Evolutionary conservation across 805 yeast species (phyloP), one percentile per base, ranked within the genome.

Genomic region (Pichia membranifaciens): DNA sequence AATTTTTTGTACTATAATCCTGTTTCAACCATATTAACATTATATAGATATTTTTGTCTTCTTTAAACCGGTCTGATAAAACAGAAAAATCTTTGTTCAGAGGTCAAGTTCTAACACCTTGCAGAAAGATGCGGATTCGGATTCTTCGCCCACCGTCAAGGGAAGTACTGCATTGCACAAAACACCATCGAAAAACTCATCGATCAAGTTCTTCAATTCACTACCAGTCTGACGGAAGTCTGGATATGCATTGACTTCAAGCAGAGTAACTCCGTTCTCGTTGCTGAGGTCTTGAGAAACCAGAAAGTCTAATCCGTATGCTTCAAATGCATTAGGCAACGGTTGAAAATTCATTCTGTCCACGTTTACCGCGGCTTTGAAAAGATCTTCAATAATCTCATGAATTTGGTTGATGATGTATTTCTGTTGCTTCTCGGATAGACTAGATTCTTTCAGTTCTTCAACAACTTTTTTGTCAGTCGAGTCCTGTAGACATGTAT

Each of bases 161-260:
- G 55, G 52, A 9, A 47, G 33, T 17, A 54, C 57, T 21, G 47
- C 45, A 8, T 66, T 62, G 3, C 64, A 57, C 0, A 79, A 76
- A 0, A 80, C 76, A 10, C 73, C 74, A 23, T 75, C 80, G 57
- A 90, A 85, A 38, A 90, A 68, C 32, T 75, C 84, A 52, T 73
- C 72, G 28, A 93, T 85, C 20, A 88, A 58, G 2, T 56, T 69
- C 58, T 84, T 85, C 56, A 91, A 70, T 7, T 76, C 84, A 15
- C 69, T 76, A 16, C 99, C 99, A 0, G 98, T 93, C 66, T 93
- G 99, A 59, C 88, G 89, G 68, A 93, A 93, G 61, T 93, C 99
- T 1, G 99, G 99, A 60, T 84, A 93, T 15, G 98, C 83, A 59
- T 93, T 93, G 39, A 89, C 87, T 64, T 93, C 98, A 37, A 91